Evolutionary conservation across 176 grass and related monocot genomes (phyloP), one percentile per base, ranked within the genome.

Genomic region (Guadua angustifolia): DNA sequence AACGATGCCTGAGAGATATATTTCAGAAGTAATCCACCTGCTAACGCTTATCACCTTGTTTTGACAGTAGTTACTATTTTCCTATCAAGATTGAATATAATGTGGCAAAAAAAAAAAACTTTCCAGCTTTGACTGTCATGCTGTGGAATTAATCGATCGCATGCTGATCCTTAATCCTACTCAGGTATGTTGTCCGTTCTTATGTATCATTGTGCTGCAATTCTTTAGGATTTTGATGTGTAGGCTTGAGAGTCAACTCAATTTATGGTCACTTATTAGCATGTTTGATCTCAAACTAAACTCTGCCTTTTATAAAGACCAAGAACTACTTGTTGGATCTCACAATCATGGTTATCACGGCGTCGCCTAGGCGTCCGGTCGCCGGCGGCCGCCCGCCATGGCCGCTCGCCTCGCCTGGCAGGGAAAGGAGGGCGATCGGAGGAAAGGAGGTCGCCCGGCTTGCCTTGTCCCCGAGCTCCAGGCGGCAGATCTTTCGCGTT

Each of bases 111-210:
- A 65, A 77, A 79, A 70, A 55, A 70, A 55, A 24, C 3, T 63
- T 70, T 22, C 12, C 84, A 89, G 92, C 82, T 94, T 89, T 66
- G 89, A 94, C 52, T 71, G 55, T 14, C 67, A 76, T 85, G 92
- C 89, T 22, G 74, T 94, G 63, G 92, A 94, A 22, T 86, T 91
- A 36, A 83, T 94, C 51, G 92, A 94, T 24, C 90, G 61, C 46
- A 94, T 94, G 92, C 63, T 91, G 88, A 89, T 86, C 21, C 84
- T 94, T 61, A 83, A 89, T 82, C 92, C 92, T 71, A 66, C 86
- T 45, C 60, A 94, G 92, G 92, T 94, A 83, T 86, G 43, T 53
- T 73, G 36, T 73, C 70, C n/a, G 56, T 80, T 85, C 71, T 65
- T 83, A 61, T 78, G 12, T 38, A 56, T 56, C 43, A 73, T 1